Base-by-base conservation (phyloP, 2,329 filamentous ascomycete species). In the Sclerotinia spermophila region DNA sequence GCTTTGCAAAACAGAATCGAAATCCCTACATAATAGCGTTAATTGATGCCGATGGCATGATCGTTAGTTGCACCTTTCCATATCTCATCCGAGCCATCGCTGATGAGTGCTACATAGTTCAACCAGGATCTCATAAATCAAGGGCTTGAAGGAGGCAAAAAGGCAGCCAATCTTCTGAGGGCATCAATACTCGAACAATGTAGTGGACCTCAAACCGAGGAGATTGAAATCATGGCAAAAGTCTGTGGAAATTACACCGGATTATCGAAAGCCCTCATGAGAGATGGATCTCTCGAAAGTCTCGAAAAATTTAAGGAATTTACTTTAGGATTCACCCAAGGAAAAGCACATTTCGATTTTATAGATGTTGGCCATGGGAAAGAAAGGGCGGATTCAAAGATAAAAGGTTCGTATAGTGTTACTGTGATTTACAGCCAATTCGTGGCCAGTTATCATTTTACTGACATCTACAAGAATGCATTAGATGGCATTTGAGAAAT, bases 1-100 rank as follows among this genome's bases (percentile, higher is more conserved):
- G 17, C 27, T 5, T 55, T 17, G 24, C 24, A 15, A 59, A n/a
- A n/a, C 70, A 78, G 78, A 79, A 79, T 73, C 82, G 81, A 65
- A 89, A 89, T 78, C 83, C 85, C 55, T 90, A 90, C 78, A 82
- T 89, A 75, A 79, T 87, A 73, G 83, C 89, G 53, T 77, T 90
- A 74, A 85, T 91, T 74, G 89, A 90, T 77, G 89, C 88, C 51
- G 85, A 91, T 78, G 86, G 87, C 59, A 82, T 89, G 71, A 81
- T 89, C 78, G 88, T 90, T 77, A 78, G 82, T 74, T 30, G 30
- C 33, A 67, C 59, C 19, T 56, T 67, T 53, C 5, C 68, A 75
- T 68, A 77, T 76, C 66, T 51, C 66, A 58, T 70, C 56, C 68
- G 33, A 42, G 38, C 24, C 17, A 51, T 67, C 24, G 67, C 70